Evolutionary conservation across 352 stramenopile species (phyloP), one percentile per base, ranked within the genome.

Genomic region (Phytophthora tubulina): DNA sequence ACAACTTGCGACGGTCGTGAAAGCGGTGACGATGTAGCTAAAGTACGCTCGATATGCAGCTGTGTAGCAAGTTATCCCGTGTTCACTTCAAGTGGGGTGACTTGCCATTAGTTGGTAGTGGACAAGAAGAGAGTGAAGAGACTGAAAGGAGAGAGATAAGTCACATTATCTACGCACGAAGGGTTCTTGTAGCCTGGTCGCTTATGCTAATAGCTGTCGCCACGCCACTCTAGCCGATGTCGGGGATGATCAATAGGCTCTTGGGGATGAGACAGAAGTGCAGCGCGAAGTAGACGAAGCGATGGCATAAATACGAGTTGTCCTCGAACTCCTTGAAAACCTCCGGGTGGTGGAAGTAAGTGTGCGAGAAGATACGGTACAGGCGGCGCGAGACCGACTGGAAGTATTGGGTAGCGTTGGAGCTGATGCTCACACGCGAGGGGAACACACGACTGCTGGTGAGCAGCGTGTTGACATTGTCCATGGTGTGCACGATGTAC

Each of bases 1-100:
- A 99, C 86, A 99, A 99, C 83, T 78, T 99, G 63, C 85, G 88
- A 55, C 83, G 86, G 72, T 93, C 85, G 57, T 93, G 80, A 82
- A 30, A 50, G 57, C 32, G 17, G 45, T 15, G 3, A 41, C n/a
- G 30, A 31, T 38, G 35, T 58, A 64, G 42, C 17, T 55, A 38
- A 52, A 39, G 36, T 38, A 64, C 32, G 14, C 27, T 39, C 32
- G 36, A 49, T 38, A 61, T 11, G 50, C 33, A 63, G 32, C 9
- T 38, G 30, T 68, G 32, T 31, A 36, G 31, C n/a, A 57, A 33
- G 32, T 39, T 36, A 51, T 21, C 6, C 45, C 14, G 13, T 59
- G 36, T 30, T 67, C 32, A 36, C 13, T 55, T 39, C 35, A 9
- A 7, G 11, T 39, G 35, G 44, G 35, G 14, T 50, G 42, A 46